phyloP scores from a whole-genome alignment of 2,329 filamentous ascomycete genomes.

The Phialocephala sp. region DNA sequence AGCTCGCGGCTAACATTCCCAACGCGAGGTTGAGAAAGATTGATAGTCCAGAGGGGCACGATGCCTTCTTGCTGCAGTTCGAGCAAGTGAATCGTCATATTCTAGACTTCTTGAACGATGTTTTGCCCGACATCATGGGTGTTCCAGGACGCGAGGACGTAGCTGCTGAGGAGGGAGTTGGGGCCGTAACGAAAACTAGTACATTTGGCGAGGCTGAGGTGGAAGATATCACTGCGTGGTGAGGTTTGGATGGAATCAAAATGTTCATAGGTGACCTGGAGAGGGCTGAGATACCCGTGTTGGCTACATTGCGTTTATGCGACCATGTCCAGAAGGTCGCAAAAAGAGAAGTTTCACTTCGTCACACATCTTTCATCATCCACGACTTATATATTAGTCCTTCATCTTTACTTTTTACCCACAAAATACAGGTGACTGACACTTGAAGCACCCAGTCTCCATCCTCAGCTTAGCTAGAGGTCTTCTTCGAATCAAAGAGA shows the following conservation, averaged over 20 bases:
- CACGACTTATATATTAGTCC: too few relatives aligned
- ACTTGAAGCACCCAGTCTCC: not conserved
- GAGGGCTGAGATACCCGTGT: not conserved
- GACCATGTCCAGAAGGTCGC: too few relatives aligned
- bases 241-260: constrained; percentile 33
- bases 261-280: not conserved
- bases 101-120: constrained; percentile 80
- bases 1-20: constrained; percentile 82
- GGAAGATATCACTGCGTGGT: constrained; percentile 96
- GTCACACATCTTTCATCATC: too few relatives aligned
- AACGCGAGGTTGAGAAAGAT: constrained; percentile 82
- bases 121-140: constrained; percentile 87
- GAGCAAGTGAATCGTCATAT: constrained; percentile 94
- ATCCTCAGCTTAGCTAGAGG: not conserved
- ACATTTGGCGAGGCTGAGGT: constrained; percentile 96
- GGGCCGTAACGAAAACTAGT: constrained; percentile 79
- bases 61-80: constrained; percentile 95
- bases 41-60: constrained; percentile 92
- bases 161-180: constrained; percentile 55
- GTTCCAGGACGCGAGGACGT: constrained; percentile 54
- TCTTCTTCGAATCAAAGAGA: not conserved
- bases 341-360: too few relatives aligned
- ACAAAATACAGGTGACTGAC: not conserved
- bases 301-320: not conserved
- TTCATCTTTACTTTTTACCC: too few relatives aligned